Evolutionary conservation across 495 filamentous ascomycete genomes (phyloP), one percentile per base, ranked within the genome.

Genomic region (Coniosporium apollinis): DNA sequence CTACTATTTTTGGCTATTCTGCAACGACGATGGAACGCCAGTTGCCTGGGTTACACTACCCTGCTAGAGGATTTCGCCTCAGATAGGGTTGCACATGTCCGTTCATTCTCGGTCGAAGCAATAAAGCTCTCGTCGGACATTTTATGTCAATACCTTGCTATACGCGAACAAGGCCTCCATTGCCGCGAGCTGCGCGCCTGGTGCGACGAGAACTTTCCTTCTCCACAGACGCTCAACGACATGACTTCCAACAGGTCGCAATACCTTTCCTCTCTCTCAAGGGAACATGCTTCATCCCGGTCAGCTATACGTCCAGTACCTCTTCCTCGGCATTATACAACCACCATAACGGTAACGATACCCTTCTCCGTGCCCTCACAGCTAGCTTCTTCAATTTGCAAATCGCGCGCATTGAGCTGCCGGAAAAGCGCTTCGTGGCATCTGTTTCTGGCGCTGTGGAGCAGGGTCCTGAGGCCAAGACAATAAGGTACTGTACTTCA

Each of bases 351-450:
- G 48, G 57, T 32, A 70, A 69, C 35, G 46, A 47, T 14, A 47
- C 67, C 2, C 76, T 97, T 28, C 56, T 96, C 28, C 79, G 86
- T 20, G 82, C 89, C 0, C 65, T 97, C 5, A 71, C 92, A n/a
- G 87, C 86, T 10, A 82, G 74, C n/a, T 74, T 91, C 6, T 94
- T 96, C 66, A 75, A 78, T 20, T 91, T 91, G 0, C 84, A 96
- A 49, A 67, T 93, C 39, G 85, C 82, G 17, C 74, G 85, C 29
- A 92, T 97, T 52, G 75, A 76, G 25, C 78, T 93, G 50, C 89
- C 89, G 0, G 83, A 94, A 56, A 89, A 91, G 65, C 93, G 91
- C 51, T 97, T 89, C 57, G 79, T 80, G 21, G 71, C 74, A 19
- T 81, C 78, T 0, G 64, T 85, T 36, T 75, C 80, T 2, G 89